Percentiles rank a stretch among this genome's conserved stretches.
Evolutionary conservation across 148 eudicot species (phyloP).

Genomic region (Chenopodium formosanum): DNA sequence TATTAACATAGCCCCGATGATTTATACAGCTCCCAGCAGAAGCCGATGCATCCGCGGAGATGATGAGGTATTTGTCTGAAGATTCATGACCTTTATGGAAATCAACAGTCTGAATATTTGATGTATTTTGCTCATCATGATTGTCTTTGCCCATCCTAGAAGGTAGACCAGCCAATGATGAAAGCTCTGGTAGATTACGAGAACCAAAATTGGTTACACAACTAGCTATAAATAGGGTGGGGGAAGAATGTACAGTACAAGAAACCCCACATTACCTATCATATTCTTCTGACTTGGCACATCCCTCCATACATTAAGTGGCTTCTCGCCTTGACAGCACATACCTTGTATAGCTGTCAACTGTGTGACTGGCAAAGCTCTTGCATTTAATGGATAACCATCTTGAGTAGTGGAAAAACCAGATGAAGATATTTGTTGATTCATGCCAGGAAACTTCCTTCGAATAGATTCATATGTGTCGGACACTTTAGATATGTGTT

Average conservation of each 20-base stretch:
- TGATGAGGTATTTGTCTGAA: background rate
- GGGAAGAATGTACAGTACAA: background rate
- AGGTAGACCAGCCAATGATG: background rate
- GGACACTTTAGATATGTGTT: background rate
- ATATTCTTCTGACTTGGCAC: constrained; percentile 4
- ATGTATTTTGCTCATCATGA: background rate
- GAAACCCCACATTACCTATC: background rate
- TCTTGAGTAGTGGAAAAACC: constrained; percentile 9
- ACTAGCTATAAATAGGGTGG: background rate
- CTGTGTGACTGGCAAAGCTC: constrained; percentile 1
- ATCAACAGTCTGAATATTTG: background rate
- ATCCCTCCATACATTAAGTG: constrained; percentile 7
- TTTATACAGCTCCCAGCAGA: background rate
- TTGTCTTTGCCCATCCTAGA: background rate
- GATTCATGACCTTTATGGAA: background rate
- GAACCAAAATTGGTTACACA: background rate
- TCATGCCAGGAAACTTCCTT: background rate
- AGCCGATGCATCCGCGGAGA: background rate
- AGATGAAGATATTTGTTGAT: background rate
- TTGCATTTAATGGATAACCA: background rate
- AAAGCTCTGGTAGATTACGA: background rate
- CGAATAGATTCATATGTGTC: background rate
- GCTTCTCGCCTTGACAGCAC: constrained; percentile 9
- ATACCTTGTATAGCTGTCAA: background rate
- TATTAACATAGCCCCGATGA: constrained; percentile 1